A percentile compares a stretch with the other conserved stretches of the same genome.
phyloP scores from a whole-genome alignment of 2,329 filamentous ascomycete species.

The Rachicladosporium sp. region DNA sequence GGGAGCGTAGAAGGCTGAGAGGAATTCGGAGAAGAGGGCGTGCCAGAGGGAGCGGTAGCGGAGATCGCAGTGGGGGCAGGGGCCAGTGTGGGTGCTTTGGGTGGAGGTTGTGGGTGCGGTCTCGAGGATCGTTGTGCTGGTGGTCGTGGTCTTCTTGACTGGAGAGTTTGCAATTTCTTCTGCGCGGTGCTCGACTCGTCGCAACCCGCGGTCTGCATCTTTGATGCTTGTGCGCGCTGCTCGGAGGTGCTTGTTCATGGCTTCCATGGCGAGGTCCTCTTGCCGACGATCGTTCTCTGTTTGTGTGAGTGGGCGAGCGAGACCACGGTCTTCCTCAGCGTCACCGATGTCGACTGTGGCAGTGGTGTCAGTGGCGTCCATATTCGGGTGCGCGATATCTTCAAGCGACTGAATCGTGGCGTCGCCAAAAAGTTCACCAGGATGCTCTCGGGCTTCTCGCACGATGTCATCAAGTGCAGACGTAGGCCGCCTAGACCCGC shows the following conservation, averaged over 20 bases:
- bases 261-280: constrained; percentile 29
- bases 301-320: constrained; percentile 18
- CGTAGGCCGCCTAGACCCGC: constrained; percentile 6
- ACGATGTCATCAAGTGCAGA: constrained; percentile 30
- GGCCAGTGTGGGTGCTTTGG: background rate
- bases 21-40: constrained; percentile 19
- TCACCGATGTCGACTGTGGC: constrained; percentile 11
- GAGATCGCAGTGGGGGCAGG: constrained; percentile 16
- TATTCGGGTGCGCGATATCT: constrained; percentile 26
- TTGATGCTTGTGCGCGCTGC: constrained; percentile 30
- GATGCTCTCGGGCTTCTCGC: constrained; percentile 22
- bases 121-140: background rate
- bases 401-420: constrained; percentile 37
- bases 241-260: constrained; percentile 29
- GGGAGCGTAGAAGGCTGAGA: constrained; percentile 17
- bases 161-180: constrained; percentile 15
- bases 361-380: constrained; percentile 14
- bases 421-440: constrained; percentile 28
- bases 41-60: constrained; percentile 15
- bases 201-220: constrained; percentile 31
- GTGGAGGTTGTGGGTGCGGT: background rate
- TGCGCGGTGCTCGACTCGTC: constrained; percentile 28
- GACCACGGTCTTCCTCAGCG: constrained; percentile 3
- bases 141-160: constrained; percentile 1
- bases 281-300: constrained; percentile 30